Conservation (phyloP, 805 yeast genomes). For the Candida dajiaensis region DNA sequence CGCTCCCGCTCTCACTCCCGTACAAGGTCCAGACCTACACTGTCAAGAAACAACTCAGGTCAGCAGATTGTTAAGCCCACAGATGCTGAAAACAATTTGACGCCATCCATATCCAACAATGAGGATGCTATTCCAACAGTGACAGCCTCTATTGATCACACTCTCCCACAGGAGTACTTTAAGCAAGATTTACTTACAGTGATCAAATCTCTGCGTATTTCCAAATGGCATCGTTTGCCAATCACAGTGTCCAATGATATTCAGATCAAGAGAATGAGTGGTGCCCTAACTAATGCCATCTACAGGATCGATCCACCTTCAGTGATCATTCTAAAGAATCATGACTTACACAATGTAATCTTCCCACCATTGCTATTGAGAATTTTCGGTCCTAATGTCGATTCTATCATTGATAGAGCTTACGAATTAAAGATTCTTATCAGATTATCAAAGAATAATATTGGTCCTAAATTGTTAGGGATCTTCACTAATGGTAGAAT, state of each 20-base stretch:
- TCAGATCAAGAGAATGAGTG: constrained; percentile 64
- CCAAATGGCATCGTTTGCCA: constrained; percentile 64
- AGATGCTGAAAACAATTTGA: background rate
- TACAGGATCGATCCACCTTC: constrained; percentile 64
- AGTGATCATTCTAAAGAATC: constrained; percentile 27
- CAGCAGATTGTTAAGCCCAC: background rate
- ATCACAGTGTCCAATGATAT: constrained; percentile 36
- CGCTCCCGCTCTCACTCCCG: constrained; percentile 17
- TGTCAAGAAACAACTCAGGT: background rate
- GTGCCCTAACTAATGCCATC: constrained; percentile 91
- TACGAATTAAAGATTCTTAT: constrained; percentile 67
- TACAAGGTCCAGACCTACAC: background rate
- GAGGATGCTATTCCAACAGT: constrained; percentile 37
- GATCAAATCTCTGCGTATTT: constrained; percentile 55
- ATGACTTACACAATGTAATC: constrained; percentile 28
- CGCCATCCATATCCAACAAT: background rate
- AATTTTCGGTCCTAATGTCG: constrained; percentile 86
- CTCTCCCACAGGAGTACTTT: constrained; percentile 78
- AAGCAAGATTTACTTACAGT: constrained; percentile 72
- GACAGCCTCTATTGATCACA: constrained; percentile 60
- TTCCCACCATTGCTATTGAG: constrained; percentile 67
- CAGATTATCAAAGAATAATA: constrained; percentile 67
- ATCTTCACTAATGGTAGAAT: constrained; percentile 89
- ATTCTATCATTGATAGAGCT: constrained; percentile 78
- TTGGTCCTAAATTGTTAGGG: constrained; percentile 87